Percentiles rank a stretch among this genome's conserved stretches.
phyloP scores from a whole-genome alignment of 345 rosid species.

The Brassica cretica region DNA sequence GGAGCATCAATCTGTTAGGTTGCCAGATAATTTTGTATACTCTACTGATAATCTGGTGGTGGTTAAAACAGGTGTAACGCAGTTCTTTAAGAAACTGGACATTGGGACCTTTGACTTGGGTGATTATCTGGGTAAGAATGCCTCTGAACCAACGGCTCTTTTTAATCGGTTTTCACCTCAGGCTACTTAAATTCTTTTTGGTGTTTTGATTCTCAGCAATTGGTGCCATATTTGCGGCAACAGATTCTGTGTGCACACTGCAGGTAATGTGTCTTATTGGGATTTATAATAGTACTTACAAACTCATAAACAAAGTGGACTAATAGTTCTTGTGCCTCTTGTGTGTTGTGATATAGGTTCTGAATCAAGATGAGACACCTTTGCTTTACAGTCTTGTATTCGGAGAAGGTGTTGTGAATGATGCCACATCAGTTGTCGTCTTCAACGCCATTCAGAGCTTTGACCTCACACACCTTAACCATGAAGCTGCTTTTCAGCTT shows the following conservation, averaged over 20 bases:
- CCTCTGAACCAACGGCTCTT: conserved; percentile 5
- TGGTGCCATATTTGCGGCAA: conserved; percentile 98
- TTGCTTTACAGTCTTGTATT: conserved; percentile 96
- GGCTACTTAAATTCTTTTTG: conserved; percentile 17
- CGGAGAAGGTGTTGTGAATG: conserved; percentile 99
- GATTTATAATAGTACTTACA: neutral
- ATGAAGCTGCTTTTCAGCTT: conserved; percentile 62
- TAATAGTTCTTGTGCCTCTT: conserved; percentile 20
- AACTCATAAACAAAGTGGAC: neutral
- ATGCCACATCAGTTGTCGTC: conserved; percentile 97
- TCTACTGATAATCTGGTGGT: conserved; percentile 23
- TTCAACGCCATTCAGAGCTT: conserved; percentile 97
- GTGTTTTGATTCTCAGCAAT: conserved; percentile 61
- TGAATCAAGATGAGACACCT: conserved; percentile 98
- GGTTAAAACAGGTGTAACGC: conserved; percentile 62
- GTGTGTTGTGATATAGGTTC: conserved; percentile 61
- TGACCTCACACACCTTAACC: conserved; percentile 67
- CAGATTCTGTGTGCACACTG: conserved; percentile 98
- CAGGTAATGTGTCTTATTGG: conserved; percentile 56
- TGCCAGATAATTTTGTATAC: conserved; percentile 14
- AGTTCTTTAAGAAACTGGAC: conserved; percentile 64
- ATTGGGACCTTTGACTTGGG: conserved; percentile 74
- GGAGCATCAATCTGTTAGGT: conserved; percentile 2
- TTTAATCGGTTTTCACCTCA: conserved; percentile 15
- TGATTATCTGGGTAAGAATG: conserved; percentile 68